A percentile compares a stretch with the other conserved stretches of the same genome.
These are phyloP conservation scores for Pseudopithomyces chartarum DNA, from an alignment of 2,329 filamentous ascomycete species.

Conservation along the genomic window DNA sequence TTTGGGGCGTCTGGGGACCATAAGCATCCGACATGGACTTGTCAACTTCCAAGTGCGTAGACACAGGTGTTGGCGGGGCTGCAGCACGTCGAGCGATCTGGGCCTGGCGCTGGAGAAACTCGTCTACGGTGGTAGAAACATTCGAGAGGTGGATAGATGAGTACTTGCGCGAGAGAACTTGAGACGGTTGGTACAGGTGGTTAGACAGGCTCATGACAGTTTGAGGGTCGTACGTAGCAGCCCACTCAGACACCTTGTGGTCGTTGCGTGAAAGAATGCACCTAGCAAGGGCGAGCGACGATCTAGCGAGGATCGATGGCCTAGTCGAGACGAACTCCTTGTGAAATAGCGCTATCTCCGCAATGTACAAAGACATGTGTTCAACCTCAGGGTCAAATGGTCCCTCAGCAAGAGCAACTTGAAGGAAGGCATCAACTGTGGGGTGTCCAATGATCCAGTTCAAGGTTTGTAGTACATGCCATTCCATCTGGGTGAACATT, in stretches of 20 bases:
- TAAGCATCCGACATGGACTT: conserved; percentile 54
- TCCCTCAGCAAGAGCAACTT: conserved; percentile 79
- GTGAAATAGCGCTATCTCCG: conserved; percentile 94
- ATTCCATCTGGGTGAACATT: conserved; percentile 99
- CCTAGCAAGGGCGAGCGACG: conserved; percentile 82
- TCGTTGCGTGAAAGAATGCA: conserved; percentile 84
- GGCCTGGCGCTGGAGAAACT: conserved; percentile 66
- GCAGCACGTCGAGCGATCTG: conserved; percentile 53
- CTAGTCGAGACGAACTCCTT: conserved; percentile 94
- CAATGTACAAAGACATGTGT: conserved; percentile 92
- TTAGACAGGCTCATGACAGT: conserved; percentile 69
- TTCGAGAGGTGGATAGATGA: conserved; percentile 67
- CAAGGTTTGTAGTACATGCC: conserved; percentile 97
- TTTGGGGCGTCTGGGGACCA: conserved; percentile 79
- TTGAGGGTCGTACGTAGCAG: conserved; percentile 69
- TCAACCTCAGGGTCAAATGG: conserved; percentile 83
- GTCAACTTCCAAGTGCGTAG: conserved; percentile 55
- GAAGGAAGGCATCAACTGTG: conserved; percentile 91
- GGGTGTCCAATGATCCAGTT: conserved; percentile 97
- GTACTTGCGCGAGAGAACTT: conserved; percentile 71
- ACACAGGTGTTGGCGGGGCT: conserved; percentile 62
- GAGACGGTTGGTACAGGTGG: conserved; percentile 69
- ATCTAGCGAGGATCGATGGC: conserved; percentile 87
- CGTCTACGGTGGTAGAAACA: conserved; percentile 67
- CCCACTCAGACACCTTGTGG: conserved; percentile 76